Percentiles rank a stretch among this genome's conserved stretches.
These are phyloP conservation scores for Dalbergia cochinchinensis DNA, from an alignment of 306 rosid genomes.

Conservation along the genomic window DNA sequence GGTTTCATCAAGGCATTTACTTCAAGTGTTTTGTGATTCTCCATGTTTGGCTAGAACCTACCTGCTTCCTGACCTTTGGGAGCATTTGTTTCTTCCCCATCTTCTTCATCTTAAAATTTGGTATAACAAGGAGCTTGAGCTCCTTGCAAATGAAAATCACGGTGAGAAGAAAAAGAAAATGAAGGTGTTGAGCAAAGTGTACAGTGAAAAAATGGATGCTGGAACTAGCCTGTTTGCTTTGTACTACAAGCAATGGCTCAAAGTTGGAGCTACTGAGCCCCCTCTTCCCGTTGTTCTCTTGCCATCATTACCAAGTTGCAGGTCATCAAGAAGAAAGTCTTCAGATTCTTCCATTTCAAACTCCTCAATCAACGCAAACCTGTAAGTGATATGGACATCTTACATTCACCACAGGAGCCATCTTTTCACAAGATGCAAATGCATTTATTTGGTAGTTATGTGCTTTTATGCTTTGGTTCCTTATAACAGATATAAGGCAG, in stretches of 20 bases:
- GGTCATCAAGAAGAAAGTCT: conserved; percentile 66
- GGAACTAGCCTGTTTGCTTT: conserved; percentile 76
- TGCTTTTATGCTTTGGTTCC: conserved; percentile 39
- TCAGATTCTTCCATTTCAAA: conserved; percentile 67
- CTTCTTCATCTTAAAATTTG: conserved; percentile 86
- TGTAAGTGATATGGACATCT: conserved; percentile 63
- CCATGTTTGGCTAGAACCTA: conserved; percentile 75
- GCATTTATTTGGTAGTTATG: conserved; percentile 26
- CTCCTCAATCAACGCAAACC: conserved; percentile 63
- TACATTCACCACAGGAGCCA: neutral
- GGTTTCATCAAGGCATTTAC: conserved; percentile 68
- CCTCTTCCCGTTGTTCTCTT: conserved; percentile 67
- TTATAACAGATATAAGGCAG: conserved; percentile 66
- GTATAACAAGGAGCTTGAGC: conserved; percentile 71
- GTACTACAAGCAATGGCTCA: conserved; percentile 86
- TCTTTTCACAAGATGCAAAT: neutral
- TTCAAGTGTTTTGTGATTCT: conserved; percentile 74
- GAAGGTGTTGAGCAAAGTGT: conserved; percentile 61
- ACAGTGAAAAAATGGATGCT: conserved; percentile 70
- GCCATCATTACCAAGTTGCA: conserved; percentile 60
- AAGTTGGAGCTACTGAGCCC: conserved; percentile 67
- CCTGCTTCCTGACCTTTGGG: conserved; percentile 86
- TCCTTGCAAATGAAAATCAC: conserved; percentile 46
- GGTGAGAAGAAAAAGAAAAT: conserved; percentile 60
- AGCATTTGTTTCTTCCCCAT: conserved; percentile 91